phyloP scores from a whole-genome alignment of 257 asterid species.

The Nicotiana obtusifolia region DNA sequence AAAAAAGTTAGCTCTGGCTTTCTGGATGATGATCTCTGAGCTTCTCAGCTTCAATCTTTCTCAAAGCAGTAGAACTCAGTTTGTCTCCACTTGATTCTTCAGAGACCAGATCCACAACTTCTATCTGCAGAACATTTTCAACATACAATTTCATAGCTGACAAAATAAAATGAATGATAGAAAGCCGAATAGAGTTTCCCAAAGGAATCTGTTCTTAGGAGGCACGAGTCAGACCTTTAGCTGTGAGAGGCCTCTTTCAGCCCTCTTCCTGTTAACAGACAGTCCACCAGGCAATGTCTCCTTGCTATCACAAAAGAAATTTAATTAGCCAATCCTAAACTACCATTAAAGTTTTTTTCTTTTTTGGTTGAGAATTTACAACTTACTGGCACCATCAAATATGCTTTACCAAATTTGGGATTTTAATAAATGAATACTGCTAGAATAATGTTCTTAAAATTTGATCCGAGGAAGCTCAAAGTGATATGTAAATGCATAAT shows the following conservation, averaged over 20 bases:
- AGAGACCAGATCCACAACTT: slow-evolving; percentile 73
- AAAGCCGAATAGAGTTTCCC: not conserved
- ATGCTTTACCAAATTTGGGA: not conserved
- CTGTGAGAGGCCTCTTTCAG: slow-evolving; percentile 66
- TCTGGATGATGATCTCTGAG: slow-evolving; percentile 29
- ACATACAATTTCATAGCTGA: not conserved
- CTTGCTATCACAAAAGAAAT: slow-evolving; percentile 49
- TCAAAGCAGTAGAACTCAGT: slow-evolving; percentile 71
- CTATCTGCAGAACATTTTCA: slow-evolving; percentile 43
- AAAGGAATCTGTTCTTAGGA: not conserved
- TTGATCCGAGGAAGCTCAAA: not conserved
- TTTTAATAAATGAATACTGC: not conserved
- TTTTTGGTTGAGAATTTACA: not conserved
- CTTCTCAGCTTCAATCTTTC: slow-evolving; percentile 69
- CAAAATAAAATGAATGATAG: not conserved
- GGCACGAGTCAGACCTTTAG: slow-evolving; percentile 41
- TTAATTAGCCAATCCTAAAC: slow-evolving; percentile 11
- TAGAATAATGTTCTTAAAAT: not conserved
- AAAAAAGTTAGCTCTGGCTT: slow-evolving; percentile 18
- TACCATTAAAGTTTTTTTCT: not conserved
- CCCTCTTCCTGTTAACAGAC: slow-evolving; percentile 77
- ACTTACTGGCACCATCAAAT: not conserved
- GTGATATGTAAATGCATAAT: not conserved
- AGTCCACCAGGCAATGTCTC: slow-evolving; percentile 82
- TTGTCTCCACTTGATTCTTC: slow-evolving; percentile 62